phyloP scores from a whole-genome alignment of 2,329 filamentous ascomycete species.

The Orbilia blumenaviensis region DNA sequence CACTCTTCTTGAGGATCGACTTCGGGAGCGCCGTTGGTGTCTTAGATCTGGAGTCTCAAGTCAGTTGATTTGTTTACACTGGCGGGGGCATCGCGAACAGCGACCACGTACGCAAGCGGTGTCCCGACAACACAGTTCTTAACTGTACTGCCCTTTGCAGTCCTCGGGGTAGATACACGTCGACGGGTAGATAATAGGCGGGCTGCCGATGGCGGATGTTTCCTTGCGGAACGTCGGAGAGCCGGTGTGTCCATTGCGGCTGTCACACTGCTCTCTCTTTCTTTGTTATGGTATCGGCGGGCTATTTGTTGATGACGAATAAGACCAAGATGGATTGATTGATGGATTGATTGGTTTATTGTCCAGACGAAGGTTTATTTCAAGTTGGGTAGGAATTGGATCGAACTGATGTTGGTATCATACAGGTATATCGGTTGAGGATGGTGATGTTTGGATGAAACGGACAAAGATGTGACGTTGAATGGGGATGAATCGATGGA shows the following conservation, averaged over 20 bases:
- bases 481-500: not conserved
- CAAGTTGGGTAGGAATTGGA: not conserved
- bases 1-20: constrained; percentile 32
- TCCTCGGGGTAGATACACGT: constrained; percentile 3
- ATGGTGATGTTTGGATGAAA: not conserved
- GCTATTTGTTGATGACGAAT: no score
- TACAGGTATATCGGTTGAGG: not conserved
- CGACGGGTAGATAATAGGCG: not conserved
- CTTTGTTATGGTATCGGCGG: no score
- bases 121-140: not conserved
- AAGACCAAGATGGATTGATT: no score
- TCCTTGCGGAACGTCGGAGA: constrained; percentile 41
- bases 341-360: no score
- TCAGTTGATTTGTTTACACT: constrained; percentile 13
- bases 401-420: not conserved
- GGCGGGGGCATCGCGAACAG: not conserved
- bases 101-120: constrained; percentile 10
- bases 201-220: constrained; percentile 3
- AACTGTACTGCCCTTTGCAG: not conserved
- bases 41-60: not conserved
- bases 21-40: not conserved
- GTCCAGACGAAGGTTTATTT: no score
- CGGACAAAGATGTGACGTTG: not conserved
- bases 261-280: no score
- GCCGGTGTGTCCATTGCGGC: constrained; percentile 28